Evolutionary conservation across 371 early-diverging fungal species (phyloP).

Genomic region (Mortierella sp.): DNA sequence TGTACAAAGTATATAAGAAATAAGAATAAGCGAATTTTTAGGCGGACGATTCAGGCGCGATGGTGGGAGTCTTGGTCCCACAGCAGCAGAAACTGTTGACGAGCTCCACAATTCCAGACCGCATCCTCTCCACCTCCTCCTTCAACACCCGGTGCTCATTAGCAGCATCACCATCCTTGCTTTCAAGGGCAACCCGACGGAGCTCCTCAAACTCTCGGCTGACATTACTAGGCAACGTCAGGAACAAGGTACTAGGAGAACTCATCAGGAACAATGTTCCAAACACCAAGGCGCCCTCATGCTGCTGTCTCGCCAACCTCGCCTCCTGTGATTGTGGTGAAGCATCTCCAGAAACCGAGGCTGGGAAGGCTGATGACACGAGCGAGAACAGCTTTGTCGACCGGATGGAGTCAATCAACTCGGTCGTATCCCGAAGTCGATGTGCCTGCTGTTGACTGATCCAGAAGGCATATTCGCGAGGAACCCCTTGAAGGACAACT

Average conservation of each 20-base stretch:
- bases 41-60: background rate
- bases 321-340: conserved; percentile 5
- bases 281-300: conserved; percentile 51
- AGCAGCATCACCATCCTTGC: background rate
- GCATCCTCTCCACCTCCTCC: conserved; percentile 56
- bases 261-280: conserved; percentile 58
- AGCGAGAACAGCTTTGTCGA: conserved; percentile 42
- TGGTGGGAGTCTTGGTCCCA: conserved; percentile 28
- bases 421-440: conserved; percentile 39
- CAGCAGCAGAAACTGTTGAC: conserved; percentile 57
- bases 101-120: conserved; percentile 53
- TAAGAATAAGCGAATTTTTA: background rate
- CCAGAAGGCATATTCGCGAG: conserved; percentile 52
- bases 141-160: conserved; percentile 38
- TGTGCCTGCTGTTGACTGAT: conserved; percentile 53
- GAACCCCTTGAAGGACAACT: conserved; percentile 53
- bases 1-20: background rate
- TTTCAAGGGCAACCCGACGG: conserved; percentile 30
- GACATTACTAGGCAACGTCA: conserved; percentile 35
- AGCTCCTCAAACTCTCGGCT: conserved; percentile 42
- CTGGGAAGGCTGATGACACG: conserved; percentile 45
- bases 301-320: conserved; percentile 23
- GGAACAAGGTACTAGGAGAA: conserved; percentile 52
- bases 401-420: conserved; percentile 38
- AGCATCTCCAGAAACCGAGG: background rate